Evolutionary conservation across 2,329 filamentous ascomycete species (phyloP), one percentile per base, ranked within the genome.

Genomic region (Diaporthe helianthi): DNA sequence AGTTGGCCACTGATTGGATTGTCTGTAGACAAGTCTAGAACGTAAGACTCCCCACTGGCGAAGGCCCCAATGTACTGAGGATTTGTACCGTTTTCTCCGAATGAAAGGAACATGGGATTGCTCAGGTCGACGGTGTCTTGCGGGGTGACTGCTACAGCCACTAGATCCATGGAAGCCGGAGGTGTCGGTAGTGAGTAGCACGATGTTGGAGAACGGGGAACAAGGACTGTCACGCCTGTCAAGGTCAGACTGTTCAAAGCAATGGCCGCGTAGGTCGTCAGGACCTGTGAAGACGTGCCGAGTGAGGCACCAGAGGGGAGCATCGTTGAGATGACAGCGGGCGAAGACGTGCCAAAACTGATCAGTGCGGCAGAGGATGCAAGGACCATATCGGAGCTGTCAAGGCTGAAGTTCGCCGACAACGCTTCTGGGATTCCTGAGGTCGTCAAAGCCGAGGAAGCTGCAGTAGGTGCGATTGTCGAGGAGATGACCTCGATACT

Each of bases 111-210:
- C 47, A 74, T 65, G 1, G 73, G 73, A 13, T 68, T 67, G 26
- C 15, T 63, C 44, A 72, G 47, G 7, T 74, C 71, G 26, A 61
- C 66, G 1, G 69, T 51, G 26, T 63, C 54, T 58, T 61, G 41
- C 24, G 69, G 64, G 15, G 70, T 67, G 8, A 72, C 67, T 8
- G 71, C 68, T 7, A 75, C 70, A 1, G 73, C 72, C 22, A 75
- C 67, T 7, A 72, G n/a, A 26, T 74, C 65, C 49, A 75, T 71
- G 0, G 73, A 72, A 5, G 65, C 49, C 0, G 71, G 55, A 12
- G 74, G 73, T 12, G 70, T 73, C 4, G 73, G 73, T 8, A 75
- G 70, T 2, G 63, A 65, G 60, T 72, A 75, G 67, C 74, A 75
- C 1, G 73, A 74, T 12, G 73, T 70, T 22, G 74, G 73, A 2